Conservation (phyloP, 192 early-diverging fungal genomes). For the Coemansia sp. region DNA sequence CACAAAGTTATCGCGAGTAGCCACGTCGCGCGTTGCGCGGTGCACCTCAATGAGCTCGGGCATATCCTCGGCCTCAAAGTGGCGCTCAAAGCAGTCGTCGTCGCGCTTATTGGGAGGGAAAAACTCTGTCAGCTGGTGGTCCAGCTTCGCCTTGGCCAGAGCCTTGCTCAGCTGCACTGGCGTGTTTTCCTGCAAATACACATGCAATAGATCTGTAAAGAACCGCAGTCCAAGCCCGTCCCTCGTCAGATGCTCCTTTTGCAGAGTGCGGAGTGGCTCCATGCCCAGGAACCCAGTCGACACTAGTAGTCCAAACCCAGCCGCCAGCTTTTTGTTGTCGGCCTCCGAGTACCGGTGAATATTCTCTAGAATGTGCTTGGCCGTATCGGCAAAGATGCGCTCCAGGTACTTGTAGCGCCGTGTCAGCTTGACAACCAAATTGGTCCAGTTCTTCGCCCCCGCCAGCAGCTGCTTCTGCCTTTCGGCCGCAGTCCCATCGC, state of each 20-base stretch:
- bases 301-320: slow-evolving; percentile 72
- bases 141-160: slow-evolving; percentile 67
- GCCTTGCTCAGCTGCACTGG: slow-evolving; percentile 73
- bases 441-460: slow-evolving; percentile 72
- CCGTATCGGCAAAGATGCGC: slow-evolving; percentile 78
- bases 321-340: slow-evolving; percentile 78
- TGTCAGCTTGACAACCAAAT: slow-evolving; percentile 86
- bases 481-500: slow-evolving; percentile 55
- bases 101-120: slow-evolving; percentile 90
- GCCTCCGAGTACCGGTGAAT: slow-evolving; percentile 83
- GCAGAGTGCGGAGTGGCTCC: slow-evolving; percentile 69
- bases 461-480: slow-evolving; percentile 45
- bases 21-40: slow-evolving; percentile 66
- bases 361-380: slow-evolving; percentile 81
- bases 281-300: slow-evolving; percentile 66
- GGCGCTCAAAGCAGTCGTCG: slow-evolving; percentile 82
- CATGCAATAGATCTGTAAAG: slow-evolving; percentile 77
- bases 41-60: slow-evolving; percentile 82
- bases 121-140: slow-evolving; percentile 71
- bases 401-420: slow-evolving; percentile 94
- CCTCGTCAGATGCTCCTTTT: slow-evolving; percentile 94
- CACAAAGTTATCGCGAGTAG: slow-evolving; percentile 65
- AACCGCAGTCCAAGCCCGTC: slow-evolving; percentile 84
- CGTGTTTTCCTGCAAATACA: slow-evolving; percentile 71
- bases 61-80: slow-evolving; percentile 93